Base-by-base conservation (phyloP, 228 moss, liverwort and hornwort genomes). In the Sphagnum magellanicum region DNA sequence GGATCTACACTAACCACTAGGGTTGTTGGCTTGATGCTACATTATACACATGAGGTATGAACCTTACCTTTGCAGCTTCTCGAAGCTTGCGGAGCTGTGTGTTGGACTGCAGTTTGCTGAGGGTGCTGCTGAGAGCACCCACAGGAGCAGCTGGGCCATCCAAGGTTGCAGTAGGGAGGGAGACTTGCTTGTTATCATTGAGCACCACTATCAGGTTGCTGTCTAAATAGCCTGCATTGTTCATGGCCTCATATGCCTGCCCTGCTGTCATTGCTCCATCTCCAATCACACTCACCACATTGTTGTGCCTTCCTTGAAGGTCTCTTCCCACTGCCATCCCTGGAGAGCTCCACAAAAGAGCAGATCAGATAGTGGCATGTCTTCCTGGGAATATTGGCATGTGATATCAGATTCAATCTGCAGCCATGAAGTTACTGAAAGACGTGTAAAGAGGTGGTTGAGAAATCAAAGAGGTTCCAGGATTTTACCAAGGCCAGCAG, bases 171-270 rank as follows among this genome's bases (percentile, higher is more conserved):
- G 85, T 85, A 6, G 85, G 85, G 0, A 85, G 50, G 0, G 85
- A 81, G 6, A 85, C 85, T 64, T 85, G 81, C 65, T 77, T 85
- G 70, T 85, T 85, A 50, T 85, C 85, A 49, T 85, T 85, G 61
- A 85, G 85, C 5, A 85, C 72, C n/a, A 85, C 74, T 6, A 85
- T 85, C 4, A 85, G 6, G 71, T 79, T 85, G n/a, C 76, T 71
- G 59, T 79, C 81, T 48, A 81, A 17, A 17, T 51, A 85, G 4
- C 79, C 85, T 0, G 85, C 81, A 52, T 81, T 81, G 74, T 85
- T 85, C 81, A 85, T 85, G 8, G 81, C 85, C 72, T 85, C 85
- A 60, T 81, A 85, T 5, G 85, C 85, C 70, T 85, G 81, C 6
- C 85, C 81, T 5, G 81, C 81, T 6, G 85, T 78, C 85, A 85